Evolutionary conservation across 2,329 filamentous ascomycete genomes (phyloP), one percentile per base, ranked within the genome.

Genomic region (Beauveria caledonica): DNA sequence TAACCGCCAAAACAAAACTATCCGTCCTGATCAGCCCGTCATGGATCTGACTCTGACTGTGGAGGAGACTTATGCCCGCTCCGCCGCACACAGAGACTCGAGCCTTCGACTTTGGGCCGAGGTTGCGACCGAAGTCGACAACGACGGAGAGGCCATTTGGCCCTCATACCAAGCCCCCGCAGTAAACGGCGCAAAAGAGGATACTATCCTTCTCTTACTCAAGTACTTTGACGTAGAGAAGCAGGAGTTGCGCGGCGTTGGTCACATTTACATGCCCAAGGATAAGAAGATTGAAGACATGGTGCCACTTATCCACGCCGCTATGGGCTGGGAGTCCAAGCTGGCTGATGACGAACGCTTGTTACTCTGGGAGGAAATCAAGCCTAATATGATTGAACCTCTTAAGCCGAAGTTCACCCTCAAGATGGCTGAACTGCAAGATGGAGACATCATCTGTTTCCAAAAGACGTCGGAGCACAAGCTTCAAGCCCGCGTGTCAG

Each of bases 361-460:
- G 42, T 71, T 80, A n/a, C 82, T 99, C 23, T 97, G 87, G 77
- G 94, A 99, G 76, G 94, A 99, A 77, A 97, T 99, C 75, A 99
- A 97, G 75, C 92, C 92, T 56, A 90, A 86, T 62, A 97, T 97
- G 92, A 96, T 99, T 66, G 95, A 99, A 70, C 82, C 84, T 7
- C 88, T 99, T 78, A 97, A 97, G 75, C 83, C 87, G 0, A 97
- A 96, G 76, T 86, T 91, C 69, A 91, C 92, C 0, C 81, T 99
- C 62, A 89, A 92, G 65, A 86, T 90, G 62, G 94, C 94, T 1
- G 95, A 99, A 72, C 88, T 99, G 25, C 93, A 97, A 71, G 93
- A 99, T 68, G 94, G 94, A 53, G 94, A 99, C 70, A 96, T 99
- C 66, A 86, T 99, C 60, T 96, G 92, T 70, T 97, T 97, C 76